Conservation (phyloP, 176 grass and related monocot species). For the Cocos nucifera region DNA sequence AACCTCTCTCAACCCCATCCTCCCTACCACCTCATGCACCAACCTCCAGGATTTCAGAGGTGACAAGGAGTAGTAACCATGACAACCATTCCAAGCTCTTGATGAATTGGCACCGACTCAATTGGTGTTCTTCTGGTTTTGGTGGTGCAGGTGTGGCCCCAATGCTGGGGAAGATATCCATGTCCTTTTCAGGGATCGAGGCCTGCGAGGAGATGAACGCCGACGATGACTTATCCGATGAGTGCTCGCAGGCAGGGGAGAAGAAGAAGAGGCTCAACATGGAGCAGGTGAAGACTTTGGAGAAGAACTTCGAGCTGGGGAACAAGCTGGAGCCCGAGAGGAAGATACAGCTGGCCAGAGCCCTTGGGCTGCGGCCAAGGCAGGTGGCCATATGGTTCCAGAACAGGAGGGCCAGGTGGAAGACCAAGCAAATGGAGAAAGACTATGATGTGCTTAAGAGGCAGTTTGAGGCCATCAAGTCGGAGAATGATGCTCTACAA, state of each 20-base stretch:
- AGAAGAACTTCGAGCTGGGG: conserved; percentile 21
- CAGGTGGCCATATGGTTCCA: conserved; percentile 25
- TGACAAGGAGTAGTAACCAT: background rate
- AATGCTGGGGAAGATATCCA: conserved; percentile 5
- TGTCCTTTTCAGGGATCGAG: background rate
- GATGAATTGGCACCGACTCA: too few species aligned
- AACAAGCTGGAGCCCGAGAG: conserved; percentile 23
- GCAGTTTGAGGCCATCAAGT: conserved; percentile 17
- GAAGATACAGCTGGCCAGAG: conserved; percentile 12
- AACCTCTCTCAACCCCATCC: background rate
- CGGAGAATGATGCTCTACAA: conserved; percentile 6
- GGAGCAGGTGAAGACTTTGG: conserved; percentile 15
- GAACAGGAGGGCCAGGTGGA: conserved; percentile 18
- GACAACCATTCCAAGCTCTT: background rate
- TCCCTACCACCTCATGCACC: background rate
- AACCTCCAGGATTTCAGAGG: background rate
- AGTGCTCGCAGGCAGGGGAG: conserved; percentile 7
- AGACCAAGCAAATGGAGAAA: conserved; percentile 23
- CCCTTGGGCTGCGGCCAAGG: conserved; percentile 16
- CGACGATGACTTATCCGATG: conserved; percentile 6
- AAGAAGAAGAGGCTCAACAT: conserved; percentile 16
- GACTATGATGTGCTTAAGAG: conserved; percentile 11
- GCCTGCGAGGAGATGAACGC: background rate
- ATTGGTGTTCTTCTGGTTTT: background rate
- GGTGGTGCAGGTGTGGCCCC: background rate